Conservation (phyloP, 257 asterid genomes). For the Fraxinus pennsylvanica region DNA sequence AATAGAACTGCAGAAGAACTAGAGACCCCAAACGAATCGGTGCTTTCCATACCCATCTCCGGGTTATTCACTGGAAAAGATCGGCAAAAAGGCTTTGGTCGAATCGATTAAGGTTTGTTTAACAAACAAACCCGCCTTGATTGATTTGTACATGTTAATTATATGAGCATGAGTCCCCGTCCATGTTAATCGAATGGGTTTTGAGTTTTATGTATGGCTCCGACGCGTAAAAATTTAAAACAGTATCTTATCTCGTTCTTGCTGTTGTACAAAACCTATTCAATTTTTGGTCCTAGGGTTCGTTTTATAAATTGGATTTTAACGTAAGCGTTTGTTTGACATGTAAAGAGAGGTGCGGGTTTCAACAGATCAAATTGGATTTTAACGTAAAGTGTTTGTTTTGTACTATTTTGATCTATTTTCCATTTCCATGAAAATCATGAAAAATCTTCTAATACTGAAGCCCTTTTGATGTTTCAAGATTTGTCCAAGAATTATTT, state of each 20-base stretch:
- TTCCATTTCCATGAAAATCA: neutral
- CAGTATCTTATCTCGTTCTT: neutral
- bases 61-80: neutral
- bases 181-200: neutral
- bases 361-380: too few species aligned
- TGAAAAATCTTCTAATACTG: neutral
- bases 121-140: neutral
- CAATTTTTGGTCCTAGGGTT: neutral
- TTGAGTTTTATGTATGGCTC: neutral
- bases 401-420: neutral
- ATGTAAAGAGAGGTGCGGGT: too few species aligned
- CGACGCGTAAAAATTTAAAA: neutral
- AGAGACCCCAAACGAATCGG: neutral
- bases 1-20: too few species aligned
- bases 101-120: neutral
- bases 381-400: too few species aligned
- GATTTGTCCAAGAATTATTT: constrained; percentile 4
- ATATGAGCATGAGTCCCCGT: neutral
- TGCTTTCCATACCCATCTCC: neutral
- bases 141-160: neutral
- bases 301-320: neutral
- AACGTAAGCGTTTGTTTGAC: neutral
- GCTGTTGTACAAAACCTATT: neutral
- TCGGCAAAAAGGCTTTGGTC: neutral
- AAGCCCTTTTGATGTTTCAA: neutral